Conservation (phyloP, 768 basidiomycete genomes). For the Boletus eberwhitei region DNA sequence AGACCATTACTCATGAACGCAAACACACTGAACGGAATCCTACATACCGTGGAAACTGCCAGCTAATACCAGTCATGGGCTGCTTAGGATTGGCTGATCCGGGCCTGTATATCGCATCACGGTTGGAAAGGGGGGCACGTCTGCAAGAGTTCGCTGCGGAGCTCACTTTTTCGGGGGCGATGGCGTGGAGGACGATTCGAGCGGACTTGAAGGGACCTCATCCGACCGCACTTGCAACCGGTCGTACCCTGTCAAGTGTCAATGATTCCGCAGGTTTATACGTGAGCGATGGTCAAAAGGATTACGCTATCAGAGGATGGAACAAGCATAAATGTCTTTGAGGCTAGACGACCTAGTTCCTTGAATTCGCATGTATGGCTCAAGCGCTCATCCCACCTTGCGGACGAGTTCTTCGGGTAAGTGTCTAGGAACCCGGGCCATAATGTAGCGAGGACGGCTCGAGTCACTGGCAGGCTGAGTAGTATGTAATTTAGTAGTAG, state of each 20-base stretch:
- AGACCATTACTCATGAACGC: background rate
- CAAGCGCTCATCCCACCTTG: too few relatives aligned
- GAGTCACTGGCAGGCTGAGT: too few relatives aligned
- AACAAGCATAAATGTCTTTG: too few relatives aligned
- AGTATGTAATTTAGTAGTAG: too few relatives aligned
- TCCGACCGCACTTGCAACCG: constrained; percentile 22
- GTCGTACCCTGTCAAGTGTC: constrained; percentile 31
- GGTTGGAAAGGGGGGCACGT: constrained; percentile 23
- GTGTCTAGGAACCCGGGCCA: too few relatives aligned
- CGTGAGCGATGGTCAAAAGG: too few relatives aligned
- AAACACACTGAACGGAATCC: background rate
- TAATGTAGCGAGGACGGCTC: too few relatives aligned
- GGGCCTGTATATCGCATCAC: constrained; percentile 11
- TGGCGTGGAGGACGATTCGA: constrained; percentile 21
- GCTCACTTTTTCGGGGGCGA: constrained; percentile 21
- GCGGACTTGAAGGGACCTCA: constrained; percentile 18
- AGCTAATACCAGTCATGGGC: background rate
- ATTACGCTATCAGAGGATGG: too few relatives aligned
- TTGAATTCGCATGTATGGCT: too few relatives aligned
- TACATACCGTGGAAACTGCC: constrained; percentile 1
- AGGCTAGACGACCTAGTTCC: too few relatives aligned
- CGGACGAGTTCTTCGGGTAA: too few relatives aligned
- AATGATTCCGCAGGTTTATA: constrained; percentile 32
- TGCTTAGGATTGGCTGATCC: background rate
- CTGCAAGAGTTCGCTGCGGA: constrained; percentile 27